A percentile compares a stretch with the other conserved stretches of the same genome.
phyloP scores from a whole-genome alignment of 116 monocot genomes.

The Trichopus zeylanicus region DNA sequence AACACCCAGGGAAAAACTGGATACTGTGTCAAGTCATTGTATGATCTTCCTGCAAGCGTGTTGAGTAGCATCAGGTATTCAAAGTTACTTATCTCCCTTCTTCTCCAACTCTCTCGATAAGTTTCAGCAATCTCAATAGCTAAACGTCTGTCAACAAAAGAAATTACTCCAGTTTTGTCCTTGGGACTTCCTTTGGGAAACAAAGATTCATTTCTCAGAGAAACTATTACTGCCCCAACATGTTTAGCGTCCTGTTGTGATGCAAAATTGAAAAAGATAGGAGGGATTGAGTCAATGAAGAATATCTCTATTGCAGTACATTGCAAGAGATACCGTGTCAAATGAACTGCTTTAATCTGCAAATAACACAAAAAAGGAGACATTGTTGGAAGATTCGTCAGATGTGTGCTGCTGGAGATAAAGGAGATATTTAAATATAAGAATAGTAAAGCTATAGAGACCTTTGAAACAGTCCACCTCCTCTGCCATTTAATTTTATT shows the following conservation, averaged over 20 bases:
- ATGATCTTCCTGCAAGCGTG: conserved; percentile 93
- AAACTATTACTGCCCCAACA: conserved; percentile 74
- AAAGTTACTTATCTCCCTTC: conserved; percentile 96
- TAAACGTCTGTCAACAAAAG: conserved; percentile 81
- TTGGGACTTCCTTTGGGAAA: conserved; percentile 68
- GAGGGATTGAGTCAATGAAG: conserved; percentile 68
- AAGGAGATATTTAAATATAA: conserved; percentile 2
- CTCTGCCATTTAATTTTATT: conserved; percentile 78
- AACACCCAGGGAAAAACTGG: conserved; percentile 98
- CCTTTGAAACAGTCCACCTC: conserved; percentile 84
- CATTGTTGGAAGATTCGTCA: background rate
- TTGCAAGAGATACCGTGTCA: conserved; percentile 82
- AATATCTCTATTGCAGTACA: conserved; percentile 93
- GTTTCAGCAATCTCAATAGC: conserved; percentile 90
- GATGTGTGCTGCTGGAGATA: background rate
- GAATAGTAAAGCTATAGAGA: conserved; percentile 3
- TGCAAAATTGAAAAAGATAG: conserved; percentile 86
- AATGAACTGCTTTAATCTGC: conserved; percentile 96
- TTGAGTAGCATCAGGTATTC: conserved; percentile 95
- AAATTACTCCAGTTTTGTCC: conserved; percentile 64
- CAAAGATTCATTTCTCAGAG: conserved; percentile 65
- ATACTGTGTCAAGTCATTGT: conserved; percentile 99
- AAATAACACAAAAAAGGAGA: conserved; percentile 14
- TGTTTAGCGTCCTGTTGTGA: conserved; percentile 74
- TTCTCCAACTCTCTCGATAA: conserved; percentile 86